These are phyloP conservation scores for Fusarium sp. DNA, from an alignment of 2,329 filamentous ascomycete genomes.

Conservation along the genomic window DNA sequence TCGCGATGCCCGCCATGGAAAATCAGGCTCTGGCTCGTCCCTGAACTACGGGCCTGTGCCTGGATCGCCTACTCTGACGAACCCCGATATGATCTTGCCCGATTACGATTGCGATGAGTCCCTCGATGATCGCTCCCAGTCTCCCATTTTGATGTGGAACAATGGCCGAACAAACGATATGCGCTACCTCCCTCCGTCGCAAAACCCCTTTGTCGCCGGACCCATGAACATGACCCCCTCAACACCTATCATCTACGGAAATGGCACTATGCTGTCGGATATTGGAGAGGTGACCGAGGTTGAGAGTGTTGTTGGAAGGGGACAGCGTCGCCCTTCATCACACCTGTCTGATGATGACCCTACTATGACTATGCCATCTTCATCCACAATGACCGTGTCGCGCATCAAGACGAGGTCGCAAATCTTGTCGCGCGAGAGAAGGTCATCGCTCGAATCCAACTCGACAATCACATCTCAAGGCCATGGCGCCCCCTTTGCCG, in stretches of 20 bases:
- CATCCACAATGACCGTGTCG: conserved; percentile 59
- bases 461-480: conserved; percentile 70
- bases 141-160: conserved; percentile 66
- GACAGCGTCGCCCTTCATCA: conserved; percentile 54
- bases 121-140: conserved; percentile 63
- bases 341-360: conserved; percentile 51
- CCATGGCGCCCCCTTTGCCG: conserved; percentile 63
- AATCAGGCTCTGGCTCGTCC: conserved; percentile 40
- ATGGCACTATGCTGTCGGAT: conserved; percentile 76
- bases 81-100: conserved; percentile 94
- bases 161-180: conserved; percentile 53
- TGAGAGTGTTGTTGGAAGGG: conserved; percentile 61
- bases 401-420: conserved; percentile 60
- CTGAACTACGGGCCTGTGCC: conserved; percentile 63
- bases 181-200: conserved; percentile 55
- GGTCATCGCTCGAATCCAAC: conserved; percentile 69
- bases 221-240: conserved; percentile 59
- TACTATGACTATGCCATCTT: conserved; percentile 55
- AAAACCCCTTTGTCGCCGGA: conserved; percentile 55
- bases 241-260: conserved; percentile 76
- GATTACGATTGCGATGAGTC: conserved; percentile 72
- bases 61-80: conserved; percentile 87
- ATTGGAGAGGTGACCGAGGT: conserved; percentile 69
- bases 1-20: conserved; percentile 47
- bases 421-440: conserved; percentile 59